These are phyloP conservation scores for Rhodotorula sp. DNA, from an alignment of 1,284 basidiomycete species.

Conservation along the genomic window DNA sequence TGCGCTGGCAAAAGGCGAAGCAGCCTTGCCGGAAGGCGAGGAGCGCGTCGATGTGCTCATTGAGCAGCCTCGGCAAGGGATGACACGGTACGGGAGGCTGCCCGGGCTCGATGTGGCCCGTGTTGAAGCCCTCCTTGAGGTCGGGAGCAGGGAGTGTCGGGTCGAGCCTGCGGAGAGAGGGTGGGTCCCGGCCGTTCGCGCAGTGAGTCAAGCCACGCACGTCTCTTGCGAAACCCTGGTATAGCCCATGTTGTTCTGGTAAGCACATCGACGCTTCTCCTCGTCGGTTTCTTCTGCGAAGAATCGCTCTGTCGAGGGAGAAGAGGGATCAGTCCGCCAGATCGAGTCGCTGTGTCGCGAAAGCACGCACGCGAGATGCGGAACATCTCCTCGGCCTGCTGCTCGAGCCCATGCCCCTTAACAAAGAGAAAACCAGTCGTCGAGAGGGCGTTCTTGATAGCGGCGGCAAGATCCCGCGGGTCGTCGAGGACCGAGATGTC, in stretches of 20 bases:
- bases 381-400: slow-evolving; percentile 29
- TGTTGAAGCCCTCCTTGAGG: slow-evolving; percentile 41
- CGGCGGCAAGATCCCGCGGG: slow-evolving; percentile 17
- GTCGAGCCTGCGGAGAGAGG: slow-evolving; percentile 21
- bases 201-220: not conserved
- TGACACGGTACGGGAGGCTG: slow-evolving; percentile 15
- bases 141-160: slow-evolving; percentile 29
- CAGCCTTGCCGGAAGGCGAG: slow-evolving; percentile 28
- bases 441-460: slow-evolving; percentile 16
- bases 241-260: slow-evolving; percentile 37
- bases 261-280: slow-evolving; percentile 27
- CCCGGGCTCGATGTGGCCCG: slow-evolving; percentile 12
- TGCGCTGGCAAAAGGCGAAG: slow-evolving; percentile 37
- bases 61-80: slow-evolving; percentile 26
- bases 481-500: slow-evolving; percentile 21
- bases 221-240: slow-evolving; percentile 33
- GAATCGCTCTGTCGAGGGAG: slow-evolving; percentile 24
- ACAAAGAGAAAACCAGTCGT: slow-evolving; percentile 33
- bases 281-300: slow-evolving; percentile 29
- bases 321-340: not conserved
- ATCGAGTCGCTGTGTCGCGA: fast-evolving
- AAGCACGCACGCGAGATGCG: slow-evolving; percentile 24
- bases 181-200: not conserved
- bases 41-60: slow-evolving; percentile 13
- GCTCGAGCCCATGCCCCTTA: slow-evolving; percentile 30